Evolutionary conservation across 305 asterid species (phyloP).

Genomic region (Euphrasia arctica): DNA sequence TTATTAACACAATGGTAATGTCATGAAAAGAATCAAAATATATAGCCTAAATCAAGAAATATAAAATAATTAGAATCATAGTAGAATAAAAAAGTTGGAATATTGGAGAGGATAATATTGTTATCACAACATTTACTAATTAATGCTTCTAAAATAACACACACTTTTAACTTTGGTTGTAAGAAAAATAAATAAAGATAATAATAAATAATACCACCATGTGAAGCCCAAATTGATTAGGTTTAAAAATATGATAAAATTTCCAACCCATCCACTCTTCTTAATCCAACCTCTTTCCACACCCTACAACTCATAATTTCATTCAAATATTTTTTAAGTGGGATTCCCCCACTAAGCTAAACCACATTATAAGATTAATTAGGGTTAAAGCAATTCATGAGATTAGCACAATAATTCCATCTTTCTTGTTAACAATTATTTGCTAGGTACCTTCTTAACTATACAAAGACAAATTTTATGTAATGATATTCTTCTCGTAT

Average conservation of each 20-base stretch:
- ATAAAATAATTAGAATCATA: too few species aligned
- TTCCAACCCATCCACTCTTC: background rate
- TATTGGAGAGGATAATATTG: constrained; percentile 20
- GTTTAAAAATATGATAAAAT: background rate
- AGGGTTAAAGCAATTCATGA: constrained; percentile 5
- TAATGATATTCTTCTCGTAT: too few species aligned
- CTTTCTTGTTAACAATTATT: background rate
- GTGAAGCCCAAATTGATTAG: constrained; percentile 26
- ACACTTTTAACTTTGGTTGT: constrained; percentile 15
- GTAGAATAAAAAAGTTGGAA: constrained; percentile 2
- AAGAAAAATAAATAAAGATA: background rate
- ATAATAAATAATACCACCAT: constrained; percentile 25
- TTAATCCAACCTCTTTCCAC: too few species aligned
- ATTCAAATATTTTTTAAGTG: background rate
- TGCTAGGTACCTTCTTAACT: background rate
- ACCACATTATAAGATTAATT: background rate
- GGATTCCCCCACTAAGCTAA: constrained; percentile 15
- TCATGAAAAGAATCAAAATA: too few species aligned
- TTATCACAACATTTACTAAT: constrained; percentile 16
- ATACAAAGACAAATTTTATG: background rate
- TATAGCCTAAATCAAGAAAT: too few species aligned
- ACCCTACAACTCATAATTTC: too few species aligned
- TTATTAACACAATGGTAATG: too few species aligned
- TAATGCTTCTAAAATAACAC: constrained; percentile 2
- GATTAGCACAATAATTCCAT: constrained; percentile 22